phyloP scores from a whole-genome alignment of 2,329 filamentous ascomycete genomes.

The Penicillium brasilianum region DNA sequence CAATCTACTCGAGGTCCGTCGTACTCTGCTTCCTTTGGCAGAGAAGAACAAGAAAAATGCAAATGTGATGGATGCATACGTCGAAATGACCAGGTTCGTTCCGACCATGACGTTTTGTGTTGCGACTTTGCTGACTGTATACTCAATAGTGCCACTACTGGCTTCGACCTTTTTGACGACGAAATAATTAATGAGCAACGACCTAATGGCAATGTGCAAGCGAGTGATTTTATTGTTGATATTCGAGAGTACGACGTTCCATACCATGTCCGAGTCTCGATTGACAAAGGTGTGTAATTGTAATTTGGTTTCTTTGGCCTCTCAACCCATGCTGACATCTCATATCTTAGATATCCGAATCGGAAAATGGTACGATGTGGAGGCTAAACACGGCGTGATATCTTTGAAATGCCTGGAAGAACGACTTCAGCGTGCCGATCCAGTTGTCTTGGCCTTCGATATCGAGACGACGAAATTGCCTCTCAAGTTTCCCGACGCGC shows the following conservation, averaged over 20 bases:
- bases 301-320: not conserved
- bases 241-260: conserved; percentile 99
- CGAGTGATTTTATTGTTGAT: conserved; percentile 97
- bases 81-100: conserved; percentile 81
- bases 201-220: conserved; percentile 79
- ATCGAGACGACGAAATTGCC: conserved; percentile 97
- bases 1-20: conserved; percentile 83
- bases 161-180: conserved; percentile 94
- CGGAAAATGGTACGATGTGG: conserved; percentile 95
- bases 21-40: conserved; percentile 83
- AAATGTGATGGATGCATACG: conserved; percentile 97
- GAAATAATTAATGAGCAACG: conserved; percentile 82
- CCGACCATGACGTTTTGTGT: not conserved
- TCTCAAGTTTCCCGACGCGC: conserved; percentile 92
- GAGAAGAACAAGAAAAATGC: conserved; percentile 97
- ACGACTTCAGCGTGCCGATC: conserved; percentile 86
- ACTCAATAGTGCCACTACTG: conserved; percentile 68
- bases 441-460: conserved; percentile 98
- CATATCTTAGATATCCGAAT: conserved; percentile 79
- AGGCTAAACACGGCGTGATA: conserved; percentile 88
- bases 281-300: conserved; percentile 73
- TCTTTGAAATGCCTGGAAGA: conserved; percentile 86
- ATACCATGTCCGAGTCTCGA: conserved; percentile 98
- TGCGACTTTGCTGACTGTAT: conserved; percentile 27
- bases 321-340: conserved; percentile 30